Percentiles rank a stretch among this genome's conserved stretches.
Evolutionary conservation across 2,329 filamentous ascomycete species (phyloP).

Genomic region (Corynespora cassiicola): DNA sequence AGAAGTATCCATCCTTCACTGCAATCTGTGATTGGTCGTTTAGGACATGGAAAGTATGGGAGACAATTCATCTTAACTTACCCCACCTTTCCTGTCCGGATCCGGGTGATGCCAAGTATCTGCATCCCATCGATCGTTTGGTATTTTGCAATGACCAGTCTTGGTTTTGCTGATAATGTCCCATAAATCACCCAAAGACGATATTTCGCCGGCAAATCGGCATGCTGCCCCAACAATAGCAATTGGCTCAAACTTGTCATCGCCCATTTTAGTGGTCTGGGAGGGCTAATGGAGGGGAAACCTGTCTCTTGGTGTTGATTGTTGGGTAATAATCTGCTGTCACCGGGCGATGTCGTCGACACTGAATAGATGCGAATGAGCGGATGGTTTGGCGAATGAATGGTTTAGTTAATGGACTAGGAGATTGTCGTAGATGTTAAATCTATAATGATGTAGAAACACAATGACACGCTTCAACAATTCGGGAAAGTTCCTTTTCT

Average conservation of each 20-base stretch:
- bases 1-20: conserved; percentile 16
- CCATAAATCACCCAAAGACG: conserved; percentile 12
- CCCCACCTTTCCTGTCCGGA: conserved; percentile 14
- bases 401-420: too few relatives aligned
- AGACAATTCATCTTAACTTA: not conserved
- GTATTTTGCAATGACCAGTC: conserved; percentile 8
- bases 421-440: too few relatives aligned
- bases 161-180: conserved; percentile 9
- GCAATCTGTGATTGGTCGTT: conserved; percentile 12
- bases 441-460: too few relatives aligned
- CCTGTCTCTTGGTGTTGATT: not conserved
- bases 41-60: not conserved
- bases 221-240: conserved; percentile 27
- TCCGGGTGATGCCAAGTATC: conserved; percentile 23
- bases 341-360: not conserved
- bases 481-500: not conserved
- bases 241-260: conserved; percentile 11
- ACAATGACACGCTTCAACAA: too few relatives aligned
- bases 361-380: too few relatives aligned
- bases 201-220: conserved; percentile 33
- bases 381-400: too few relatives aligned
- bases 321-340: not conserved
- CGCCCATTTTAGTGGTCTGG: not conserved
- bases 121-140: conserved; percentile 18
- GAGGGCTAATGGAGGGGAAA: not conserved